These are phyloP conservation scores for Hansenula sp. DNA, from an alignment of 1,139 yeast species.

Conservation along the genomic window DNA sequence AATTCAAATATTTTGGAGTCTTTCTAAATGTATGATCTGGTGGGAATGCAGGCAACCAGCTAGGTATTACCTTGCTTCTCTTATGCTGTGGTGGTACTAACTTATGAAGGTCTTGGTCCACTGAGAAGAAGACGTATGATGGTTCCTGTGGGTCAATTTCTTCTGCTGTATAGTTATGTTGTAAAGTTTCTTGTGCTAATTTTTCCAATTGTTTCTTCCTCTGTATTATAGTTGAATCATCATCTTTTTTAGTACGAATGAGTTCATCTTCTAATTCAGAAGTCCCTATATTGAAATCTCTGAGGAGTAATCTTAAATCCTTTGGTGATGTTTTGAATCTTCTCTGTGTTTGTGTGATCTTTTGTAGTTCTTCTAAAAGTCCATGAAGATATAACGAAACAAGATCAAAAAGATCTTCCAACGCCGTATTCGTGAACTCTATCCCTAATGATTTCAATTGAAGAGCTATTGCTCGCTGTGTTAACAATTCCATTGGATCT, in stretches of 20 bases:
- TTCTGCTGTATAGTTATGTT: constrained; percentile 12
- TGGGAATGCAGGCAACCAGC: constrained; percentile 81
- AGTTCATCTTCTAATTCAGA: constrained; percentile 42
- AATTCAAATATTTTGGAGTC: constrained; percentile 62
- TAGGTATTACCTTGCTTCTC: constrained; percentile 55
- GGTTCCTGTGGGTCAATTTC: constrained; percentile 27
- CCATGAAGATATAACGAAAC: constrained; percentile 48
- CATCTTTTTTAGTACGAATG: constrained; percentile 18
- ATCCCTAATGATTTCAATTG: constrained; percentile 36
- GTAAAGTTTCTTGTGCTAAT: constrained; percentile 9
- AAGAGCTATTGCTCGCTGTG: constrained; percentile 27
- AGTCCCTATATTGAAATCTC: constrained; percentile 40
- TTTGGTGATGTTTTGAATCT: constrained; percentile 53
- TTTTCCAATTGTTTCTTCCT: constrained; percentile 10
- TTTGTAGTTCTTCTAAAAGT: constrained; percentile 43
- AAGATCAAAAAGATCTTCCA: constrained; percentile 42
- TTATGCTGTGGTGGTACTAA: constrained; percentile 51
- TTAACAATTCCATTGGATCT: constrained; percentile 16
- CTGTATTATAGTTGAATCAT: constrained; percentile 10
- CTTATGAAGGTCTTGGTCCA: constrained; percentile 45
- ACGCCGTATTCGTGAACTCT: constrained; percentile 37
- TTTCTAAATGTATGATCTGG: constrained; percentile 88
- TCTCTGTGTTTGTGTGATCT: constrained; percentile 63
- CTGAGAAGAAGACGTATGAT: constrained; percentile 40
- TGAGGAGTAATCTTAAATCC: constrained; percentile 50